A percentile compares a stretch with the other conserved stretches of the same genome.
Evolutionary conservation across 345 rosid species (phyloP).

Genomic region (Salix suchowensis): DNA sequence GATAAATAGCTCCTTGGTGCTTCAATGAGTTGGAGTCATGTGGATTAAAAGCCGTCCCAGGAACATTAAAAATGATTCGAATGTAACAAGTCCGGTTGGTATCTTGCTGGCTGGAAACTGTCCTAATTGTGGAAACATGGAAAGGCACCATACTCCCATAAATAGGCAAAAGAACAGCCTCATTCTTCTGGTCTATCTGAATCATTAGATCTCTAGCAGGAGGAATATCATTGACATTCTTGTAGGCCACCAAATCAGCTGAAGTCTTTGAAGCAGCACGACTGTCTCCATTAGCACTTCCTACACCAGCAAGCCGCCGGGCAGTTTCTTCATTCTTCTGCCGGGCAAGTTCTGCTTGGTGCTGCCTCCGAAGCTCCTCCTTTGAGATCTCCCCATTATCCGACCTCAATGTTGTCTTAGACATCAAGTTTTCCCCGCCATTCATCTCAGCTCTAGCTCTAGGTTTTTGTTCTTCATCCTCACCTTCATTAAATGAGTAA

Average conservation of each 20-base stretch:
- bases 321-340: constrained; percentile 94
- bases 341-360: constrained; percentile 96
- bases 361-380: constrained; percentile 92
- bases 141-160: constrained; percentile 84
- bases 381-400: constrained; percentile 80
- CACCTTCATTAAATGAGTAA: constrained; percentile 77
- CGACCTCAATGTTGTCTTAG: constrained; percentile 76
- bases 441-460: constrained; percentile 36
- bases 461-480: constrained; percentile 57
- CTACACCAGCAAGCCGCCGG: constrained; percentile 80
- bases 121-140: constrained; percentile 80
- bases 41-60: constrained; percentile 74
- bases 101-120: constrained; percentile 83
- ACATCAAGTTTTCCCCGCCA: constrained; percentile 36
- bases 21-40: constrained; percentile 62
- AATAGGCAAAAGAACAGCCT: constrained; percentile 76
- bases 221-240: constrained; percentile 73
- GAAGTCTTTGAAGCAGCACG: constrained; percentile 53
- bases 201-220: constrained; percentile 65
- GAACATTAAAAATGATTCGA: constrained; percentile 73
- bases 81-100: constrained; percentile 71
- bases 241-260: constrained; percentile 75
- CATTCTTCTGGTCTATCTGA: constrained; percentile 77
- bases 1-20: constrained; percentile 59
- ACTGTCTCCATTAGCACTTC: constrained; percentile 52